Evolutionary conservation across 805 yeast genomes (phyloP).

Genomic region (Candida orba): DNA sequence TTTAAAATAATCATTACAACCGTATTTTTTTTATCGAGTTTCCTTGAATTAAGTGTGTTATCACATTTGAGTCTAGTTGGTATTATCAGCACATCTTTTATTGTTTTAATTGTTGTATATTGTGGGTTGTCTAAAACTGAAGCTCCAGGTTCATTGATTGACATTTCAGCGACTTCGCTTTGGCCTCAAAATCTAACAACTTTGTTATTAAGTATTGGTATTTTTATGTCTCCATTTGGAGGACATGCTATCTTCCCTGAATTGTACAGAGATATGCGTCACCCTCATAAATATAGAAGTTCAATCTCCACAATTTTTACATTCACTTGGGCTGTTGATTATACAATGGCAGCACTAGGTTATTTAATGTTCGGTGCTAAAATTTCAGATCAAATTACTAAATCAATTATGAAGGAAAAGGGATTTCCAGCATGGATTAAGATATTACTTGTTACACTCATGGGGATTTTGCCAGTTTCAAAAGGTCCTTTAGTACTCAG

Average conservation of each 20-base stretch:
- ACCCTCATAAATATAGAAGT: conserved; percentile 50
- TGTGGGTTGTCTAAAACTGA: conserved; percentile 38
- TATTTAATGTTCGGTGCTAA: conserved; percentile 72
- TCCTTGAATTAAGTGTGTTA: conserved; percentile 47
- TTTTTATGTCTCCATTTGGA: conserved; percentile 73
- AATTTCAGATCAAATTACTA: conserved; percentile 69
- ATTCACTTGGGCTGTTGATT: conserved; percentile 53
- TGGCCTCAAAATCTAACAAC: conserved; percentile 32
- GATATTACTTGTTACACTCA: conserved; percentile 34
- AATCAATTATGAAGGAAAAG: conserved; percentile 54
- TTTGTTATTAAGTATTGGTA: conserved; percentile 49
- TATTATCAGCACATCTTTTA: conserved; percentile 44
- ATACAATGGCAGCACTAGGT: conserved; percentile 56
- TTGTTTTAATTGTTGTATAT: conserved; percentile 37
- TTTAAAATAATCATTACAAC: conserved; percentile 38
- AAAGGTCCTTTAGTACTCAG: conserved; percentile 68
- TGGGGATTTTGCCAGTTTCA: conserved; percentile 70
- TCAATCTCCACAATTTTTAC: conserved; percentile 50
- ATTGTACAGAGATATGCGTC: conserved; percentile 66
- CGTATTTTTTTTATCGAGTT: conserved; percentile 39
- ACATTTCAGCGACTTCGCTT: conserved; percentile 36
- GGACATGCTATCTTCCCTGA: conserved; percentile 84
- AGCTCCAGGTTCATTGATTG: conserved; percentile 50
- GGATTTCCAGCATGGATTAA: conserved; percentile 63
- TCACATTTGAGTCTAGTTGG: conserved; percentile 52